These are phyloP conservation scores for Gossypium arboreum DNA, from an alignment of 345 rosid species.

Conservation along the genomic window DNA sequence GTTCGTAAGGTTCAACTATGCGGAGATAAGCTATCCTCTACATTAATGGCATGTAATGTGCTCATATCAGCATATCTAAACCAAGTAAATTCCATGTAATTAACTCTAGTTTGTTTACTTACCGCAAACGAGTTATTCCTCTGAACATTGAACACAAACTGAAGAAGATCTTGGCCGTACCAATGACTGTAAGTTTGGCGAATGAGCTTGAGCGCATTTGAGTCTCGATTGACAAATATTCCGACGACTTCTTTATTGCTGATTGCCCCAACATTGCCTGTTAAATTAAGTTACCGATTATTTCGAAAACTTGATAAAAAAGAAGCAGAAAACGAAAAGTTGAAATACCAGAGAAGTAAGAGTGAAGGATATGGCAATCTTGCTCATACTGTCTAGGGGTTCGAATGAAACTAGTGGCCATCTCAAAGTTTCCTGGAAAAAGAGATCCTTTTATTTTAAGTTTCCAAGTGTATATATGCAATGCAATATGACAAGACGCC, in stretches of 20 bases:
- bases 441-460: neutral
- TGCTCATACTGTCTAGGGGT: conserved; percentile 15
- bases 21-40: conserved; percentile 29
- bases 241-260: conserved; percentile 17
- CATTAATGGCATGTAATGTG: neutral
- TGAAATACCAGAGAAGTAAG: conserved; percentile 21
- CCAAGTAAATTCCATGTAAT: neutral
- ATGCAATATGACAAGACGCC: conserved; percentile 6
- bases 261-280: conserved; percentile 19
- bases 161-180: conserved; percentile 24
- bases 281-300: neutral
- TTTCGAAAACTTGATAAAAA: neutral
- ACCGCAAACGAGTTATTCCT: conserved; percentile 24
- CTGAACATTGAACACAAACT: conserved; percentile 5
- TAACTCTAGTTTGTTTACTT: neutral
- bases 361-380: conserved; percentile 21
- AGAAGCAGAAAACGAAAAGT: neutral
- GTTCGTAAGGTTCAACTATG: conserved; percentile 21
- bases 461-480: neutral
- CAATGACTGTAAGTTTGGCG: conserved; percentile 19
- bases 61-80: neutral
- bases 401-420: conserved; percentile 16
- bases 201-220: conserved; percentile 15
- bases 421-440: conserved; percentile 1
- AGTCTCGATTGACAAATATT: conserved; percentile 16